Percentiles rank a stretch among this genome's conserved stretches.
phyloP scores from a whole-genome alignment of 1,139 yeast genomes.

The Yamadazyma blattariae region DNA sequence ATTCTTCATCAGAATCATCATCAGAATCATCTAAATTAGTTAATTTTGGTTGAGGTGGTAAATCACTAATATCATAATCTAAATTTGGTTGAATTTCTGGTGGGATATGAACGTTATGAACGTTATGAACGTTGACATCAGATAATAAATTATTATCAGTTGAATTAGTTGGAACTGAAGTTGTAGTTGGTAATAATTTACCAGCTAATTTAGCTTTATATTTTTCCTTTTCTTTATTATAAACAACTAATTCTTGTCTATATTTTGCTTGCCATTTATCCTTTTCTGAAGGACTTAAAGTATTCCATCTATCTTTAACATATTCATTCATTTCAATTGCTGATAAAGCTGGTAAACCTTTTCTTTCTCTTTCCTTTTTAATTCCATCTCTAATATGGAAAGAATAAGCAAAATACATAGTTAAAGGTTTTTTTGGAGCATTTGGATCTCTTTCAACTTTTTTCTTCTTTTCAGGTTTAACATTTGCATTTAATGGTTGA shows the following conservation, averaged over 20 bases:
- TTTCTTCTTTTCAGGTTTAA: constrained; percentile 36
- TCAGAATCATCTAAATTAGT: constrained; percentile 14
- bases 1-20: constrained; percentile 18
- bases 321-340: constrained; percentile 78
- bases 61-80: constrained; percentile 5
- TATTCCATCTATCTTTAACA: constrained; percentile 77
- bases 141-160: neutral
- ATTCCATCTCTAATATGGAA: constrained; percentile 61
- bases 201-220: constrained; percentile 37
- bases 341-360: constrained; percentile 59
- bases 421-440: constrained; percentile 66
- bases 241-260: constrained; percentile 58
- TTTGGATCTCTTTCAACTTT: constrained; percentile 56
- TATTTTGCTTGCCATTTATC: constrained; percentile 75
- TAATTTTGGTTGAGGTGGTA: constrained; percentile 11
- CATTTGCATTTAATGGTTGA: constrained; percentile 4
- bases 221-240: constrained; percentile 61
- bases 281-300: constrained; percentile 63
- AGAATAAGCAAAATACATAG: constrained; percentile 78
- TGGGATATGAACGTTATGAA: constrained; percentile 2
- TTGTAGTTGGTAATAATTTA: constrained; percentile 3
- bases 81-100: constrained; percentile 6
- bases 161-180: neutral
- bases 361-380: constrained; percentile 60
- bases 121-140: too few species aligned